Percentiles rank a stretch among this genome's conserved stretches.
phyloP scores from a whole-genome alignment of 768 basidiomycete species.

The Lactarius deliciosus region DNA sequence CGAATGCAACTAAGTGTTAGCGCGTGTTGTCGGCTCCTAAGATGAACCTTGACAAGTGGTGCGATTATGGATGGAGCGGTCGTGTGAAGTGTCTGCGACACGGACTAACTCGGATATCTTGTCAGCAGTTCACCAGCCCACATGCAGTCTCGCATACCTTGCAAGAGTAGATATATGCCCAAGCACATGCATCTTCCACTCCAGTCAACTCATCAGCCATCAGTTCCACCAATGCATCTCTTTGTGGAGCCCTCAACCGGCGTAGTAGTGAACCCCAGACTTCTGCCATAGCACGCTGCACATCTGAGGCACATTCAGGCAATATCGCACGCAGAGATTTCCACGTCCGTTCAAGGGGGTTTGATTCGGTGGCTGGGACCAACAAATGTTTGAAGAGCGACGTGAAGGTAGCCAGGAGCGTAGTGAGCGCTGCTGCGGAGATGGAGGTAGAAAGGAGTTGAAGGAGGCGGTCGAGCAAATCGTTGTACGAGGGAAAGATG shows the following conservation, averaged over 20 bases:
- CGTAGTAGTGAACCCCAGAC: constrained; percentile 83
- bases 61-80: constrained; percentile 61
- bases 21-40: constrained; percentile 43
- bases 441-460: constrained; percentile 57
- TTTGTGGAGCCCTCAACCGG: constrained; percentile 59
- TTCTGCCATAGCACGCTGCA: constrained; percentile 77
- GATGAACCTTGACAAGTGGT: constrained; percentile 56
- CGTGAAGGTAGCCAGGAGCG: constrained; percentile 66
- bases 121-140: neutral
- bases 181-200: constrained; percentile 65
- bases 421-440: constrained; percentile 57
- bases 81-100: constrained; percentile 80
- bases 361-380: constrained; percentile 55
- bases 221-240: constrained; percentile 55
- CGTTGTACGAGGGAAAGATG: constrained; percentile 58
- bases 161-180: constrained; percentile 76
- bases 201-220: constrained; percentile 52
- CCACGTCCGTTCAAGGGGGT: constrained; percentile 65
- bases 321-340: constrained; percentile 47
- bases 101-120: constrained; percentile 50
- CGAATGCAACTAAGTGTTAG: constrained; percentile 58
- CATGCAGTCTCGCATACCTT: constrained; percentile 49
- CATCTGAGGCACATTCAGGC: constrained; percentile 62
- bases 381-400: constrained; percentile 71
- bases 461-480: constrained; percentile 56